These are phyloP conservation scores for Cladorrhinum samala DNA, from an alignment of 495 filamentous ascomycete species.

Conservation along the genomic window DNA sequence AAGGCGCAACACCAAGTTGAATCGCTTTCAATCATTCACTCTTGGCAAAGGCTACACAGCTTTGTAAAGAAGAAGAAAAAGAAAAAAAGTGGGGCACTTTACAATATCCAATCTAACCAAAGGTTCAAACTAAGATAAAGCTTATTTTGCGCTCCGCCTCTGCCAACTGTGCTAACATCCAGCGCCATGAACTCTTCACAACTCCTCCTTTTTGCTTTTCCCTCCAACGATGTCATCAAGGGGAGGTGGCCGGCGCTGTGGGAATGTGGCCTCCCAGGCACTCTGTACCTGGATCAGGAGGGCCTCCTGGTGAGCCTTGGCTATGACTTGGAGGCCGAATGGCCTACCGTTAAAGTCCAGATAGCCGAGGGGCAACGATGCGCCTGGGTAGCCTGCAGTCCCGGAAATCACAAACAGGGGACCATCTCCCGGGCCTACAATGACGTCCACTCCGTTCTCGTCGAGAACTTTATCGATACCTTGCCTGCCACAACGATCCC, in stretches of 20 bases:
- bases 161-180: too few relatives aligned
- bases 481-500: background rate
- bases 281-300: background rate
- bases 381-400: slow-evolving; percentile 13
- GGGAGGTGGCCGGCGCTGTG: background rate
- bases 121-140: too few relatives aligned
- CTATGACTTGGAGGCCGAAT: background rate
- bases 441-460: slow-evolving; percentile 20
- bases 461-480: slow-evolving; percentile 12
- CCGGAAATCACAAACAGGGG: slow-evolving; percentile 26
- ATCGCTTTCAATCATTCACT: too few relatives aligned
- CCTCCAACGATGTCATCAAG: background rate
- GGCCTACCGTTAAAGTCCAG: background rate
- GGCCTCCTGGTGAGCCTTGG: background rate
- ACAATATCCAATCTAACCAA: too few relatives aligned
- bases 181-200: too few relatives aligned
- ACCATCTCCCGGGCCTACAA: slow-evolving; percentile 28
- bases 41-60: too few relatives aligned
- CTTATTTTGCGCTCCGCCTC: too few relatives aligned
- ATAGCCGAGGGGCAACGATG: background rate
- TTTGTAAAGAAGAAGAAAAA: too few relatives aligned
- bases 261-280: background rate
- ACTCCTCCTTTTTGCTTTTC: too few relatives aligned
- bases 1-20: too few relatives aligned
- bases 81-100: too few relatives aligned